Conservation (phyloP, 2,329 filamentous ascomycete species). For the Westerdykella ornata region DNA sequence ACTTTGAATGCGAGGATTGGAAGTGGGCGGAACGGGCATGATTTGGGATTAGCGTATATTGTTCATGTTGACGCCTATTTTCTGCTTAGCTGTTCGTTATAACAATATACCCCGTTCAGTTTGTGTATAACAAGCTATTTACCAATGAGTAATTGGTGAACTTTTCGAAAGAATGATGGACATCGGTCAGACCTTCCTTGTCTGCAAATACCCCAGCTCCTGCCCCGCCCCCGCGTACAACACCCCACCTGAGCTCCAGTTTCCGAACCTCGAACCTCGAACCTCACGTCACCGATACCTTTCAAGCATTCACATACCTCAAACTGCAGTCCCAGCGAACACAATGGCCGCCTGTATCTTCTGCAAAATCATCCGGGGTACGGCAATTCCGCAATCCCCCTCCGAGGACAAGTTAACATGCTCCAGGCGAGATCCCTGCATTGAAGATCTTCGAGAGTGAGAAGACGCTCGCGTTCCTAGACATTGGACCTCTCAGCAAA, state of each 20-base stretch:
- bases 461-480: conserved; percentile 89
- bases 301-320: conserved; percentile 7
- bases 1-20: conserved; percentile 58
- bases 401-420: conserved; percentile 7
- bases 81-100: neutral
- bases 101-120: conserved; percentile 1
- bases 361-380: conserved; percentile 96
- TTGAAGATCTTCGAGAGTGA: conserved; percentile 95
- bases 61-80: too few relatives aligned
- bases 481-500: conserved; percentile 82
- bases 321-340: conserved; percentile 14
- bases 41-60: neutral
- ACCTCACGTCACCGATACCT: conserved; percentile 18
- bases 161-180: too few relatives aligned
- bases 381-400: conserved; percentile 3
- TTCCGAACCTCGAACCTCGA: conserved; percentile 10
- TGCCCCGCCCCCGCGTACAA: neutral
- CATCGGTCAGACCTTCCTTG: conserved; percentile 2
- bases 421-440: conserved; percentile 81
- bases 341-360: conserved; percentile 75
- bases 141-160: too few relatives aligned
- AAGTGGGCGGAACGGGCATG: conserved; percentile 23
- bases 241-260: conserved; percentile 8
- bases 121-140: too few relatives aligned
- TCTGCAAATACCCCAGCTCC: conserved; percentile 4